These are phyloP conservation scores for Trichophaea hybrida DNA, from an alignment of 2,329 filamentous ascomycete genomes.

Conservation along the genomic window DNA sequence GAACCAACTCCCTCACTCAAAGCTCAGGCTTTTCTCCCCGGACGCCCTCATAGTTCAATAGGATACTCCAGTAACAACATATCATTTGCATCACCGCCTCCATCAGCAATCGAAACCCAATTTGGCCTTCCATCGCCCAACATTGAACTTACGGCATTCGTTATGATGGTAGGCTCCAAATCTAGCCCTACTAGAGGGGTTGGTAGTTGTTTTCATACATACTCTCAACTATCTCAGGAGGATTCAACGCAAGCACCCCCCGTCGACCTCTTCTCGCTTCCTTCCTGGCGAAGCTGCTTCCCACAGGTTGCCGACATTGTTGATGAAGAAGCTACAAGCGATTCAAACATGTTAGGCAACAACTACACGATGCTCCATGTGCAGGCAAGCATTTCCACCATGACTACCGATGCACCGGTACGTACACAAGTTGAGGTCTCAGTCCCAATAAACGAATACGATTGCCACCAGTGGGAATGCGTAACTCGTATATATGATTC, in stretches of 20 bases:
- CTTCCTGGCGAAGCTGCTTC: constrained; percentile 25
- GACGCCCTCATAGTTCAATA: constrained; percentile 2
- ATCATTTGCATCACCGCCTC: background rate
- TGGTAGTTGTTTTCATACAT: constrained; percentile 23
- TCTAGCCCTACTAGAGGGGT: constrained; percentile 9
- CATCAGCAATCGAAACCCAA: background rate
- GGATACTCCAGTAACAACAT: background rate
- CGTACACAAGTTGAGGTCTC: constrained; percentile 21
- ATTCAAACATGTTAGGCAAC: constrained; percentile 9
- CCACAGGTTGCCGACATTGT: constrained; percentile 24
- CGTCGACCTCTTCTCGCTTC: constrained; percentile 20
- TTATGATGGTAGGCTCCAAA: constrained; percentile 24
- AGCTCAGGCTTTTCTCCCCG: background rate
- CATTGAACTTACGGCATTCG: constrained; percentile 19
- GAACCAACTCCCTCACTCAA: background rate
- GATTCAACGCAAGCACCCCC: constrained; percentile 16
- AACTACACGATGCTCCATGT: constrained; percentile 25
- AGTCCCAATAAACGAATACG: constrained; percentile 6
- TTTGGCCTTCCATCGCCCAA: background rate
- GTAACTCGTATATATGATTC: constrained; percentile 23
- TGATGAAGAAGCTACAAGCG: background rate
- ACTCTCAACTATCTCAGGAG: constrained; percentile 24
- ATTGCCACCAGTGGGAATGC: constrained; percentile 20
- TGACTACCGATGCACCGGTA: constrained; percentile 17
- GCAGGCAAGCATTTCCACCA: constrained; percentile 22